Base-by-base conservation (phyloP, 495 filamentous ascomycete genomes). In the Acidiella bohemica region DNA sequence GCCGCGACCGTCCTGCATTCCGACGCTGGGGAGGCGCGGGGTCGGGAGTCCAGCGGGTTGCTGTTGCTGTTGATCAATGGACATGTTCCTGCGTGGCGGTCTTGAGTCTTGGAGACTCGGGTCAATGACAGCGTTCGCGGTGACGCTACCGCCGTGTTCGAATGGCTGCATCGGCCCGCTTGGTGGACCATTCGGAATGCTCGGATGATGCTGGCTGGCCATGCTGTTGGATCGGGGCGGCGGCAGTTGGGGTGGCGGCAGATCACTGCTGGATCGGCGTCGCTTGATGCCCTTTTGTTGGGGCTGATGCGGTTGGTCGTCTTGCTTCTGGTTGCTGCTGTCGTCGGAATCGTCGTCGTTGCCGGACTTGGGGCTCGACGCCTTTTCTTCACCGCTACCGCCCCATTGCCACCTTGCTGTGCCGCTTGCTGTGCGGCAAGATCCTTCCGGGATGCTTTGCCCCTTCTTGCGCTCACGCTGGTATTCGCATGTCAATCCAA, bases 401-500 rank as follows among this genome's bases (percentile, higher is more conserved):
- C 72, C 16, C 72, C 69, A 9, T n/a, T n/a, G n/a, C n/a, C n/a
- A n/a, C n/a, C n/a, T n/a, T n/a, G n/a, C n/a, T n/a, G n/a, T n/a
- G 74, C 75, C 12, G 78, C 79, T 7, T 80, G 73, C 46, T 85
- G 80, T 40, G 76, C 74, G 9, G 82, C 82, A 14, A 93, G 67
- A 47, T 94, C 85, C 56, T 93, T 94, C 46, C 86, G 72, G 6
- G 87, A 93, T 10, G 85, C 86, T 61, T 95, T 95, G 39, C 87
- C 87, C 40, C 87, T 95, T 95, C 65, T 93, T 94, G 41, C 87
- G 73, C 60, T 92, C 84, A 35, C 87, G 78, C 28, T 83, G 75
- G 60, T 93, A 95, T 59, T 93, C 84, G 65, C 87, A 95, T 46
- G 79, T 75, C 51, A 93, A 67, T 35, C 80, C 80, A 47, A 93